Evolutionary conservation across 1,284 basidiomycete genomes (phyloP).

Genomic region (Ustilago xerochloae): DNA sequence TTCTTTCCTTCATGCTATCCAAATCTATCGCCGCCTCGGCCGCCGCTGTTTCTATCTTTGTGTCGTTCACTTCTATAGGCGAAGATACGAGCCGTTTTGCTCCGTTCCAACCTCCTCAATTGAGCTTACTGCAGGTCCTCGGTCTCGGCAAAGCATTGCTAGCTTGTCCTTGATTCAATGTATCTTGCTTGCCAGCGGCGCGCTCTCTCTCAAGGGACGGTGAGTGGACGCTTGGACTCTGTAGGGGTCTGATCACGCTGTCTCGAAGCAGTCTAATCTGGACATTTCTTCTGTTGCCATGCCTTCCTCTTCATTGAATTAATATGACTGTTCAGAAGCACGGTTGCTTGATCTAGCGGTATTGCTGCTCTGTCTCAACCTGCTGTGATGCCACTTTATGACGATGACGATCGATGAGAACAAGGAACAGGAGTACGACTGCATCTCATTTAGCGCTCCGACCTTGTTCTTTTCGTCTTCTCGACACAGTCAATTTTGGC

Average conservation of each 20-base stretch:
- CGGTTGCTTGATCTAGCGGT: not conserved
- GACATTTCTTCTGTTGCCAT: not conserved
- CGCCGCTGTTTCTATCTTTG: too few species aligned
- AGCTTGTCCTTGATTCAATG: not conserved
- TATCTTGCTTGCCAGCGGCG: not conserved
- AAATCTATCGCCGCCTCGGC: too few species aligned
- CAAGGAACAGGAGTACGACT: too few species aligned
- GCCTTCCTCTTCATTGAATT: not conserved
- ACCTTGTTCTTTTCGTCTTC: not conserved
- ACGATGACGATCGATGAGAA: too few species aligned
- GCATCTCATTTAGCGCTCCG: not conserved
- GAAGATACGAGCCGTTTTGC: not conserved
- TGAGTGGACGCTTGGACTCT: not conserved
- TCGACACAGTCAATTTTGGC: not conserved
- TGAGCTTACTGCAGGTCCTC: not conserved
- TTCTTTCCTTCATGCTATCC: not conserved
- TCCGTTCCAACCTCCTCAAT: not conserved
- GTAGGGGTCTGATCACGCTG: not conserved
- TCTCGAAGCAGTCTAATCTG: not conserved
- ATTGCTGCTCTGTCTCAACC: not conserved
- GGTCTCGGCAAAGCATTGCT: constrained; percentile 6
- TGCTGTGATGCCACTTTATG: too few species aligned
- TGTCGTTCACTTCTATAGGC: too few species aligned
- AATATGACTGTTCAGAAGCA: not conserved
- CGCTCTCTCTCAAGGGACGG: too few species aligned